Evolutionary conservation across 345 rosid species (phyloP), one percentile per base, ranked within the genome.

Genomic region (Passiflora organensis): DNA sequence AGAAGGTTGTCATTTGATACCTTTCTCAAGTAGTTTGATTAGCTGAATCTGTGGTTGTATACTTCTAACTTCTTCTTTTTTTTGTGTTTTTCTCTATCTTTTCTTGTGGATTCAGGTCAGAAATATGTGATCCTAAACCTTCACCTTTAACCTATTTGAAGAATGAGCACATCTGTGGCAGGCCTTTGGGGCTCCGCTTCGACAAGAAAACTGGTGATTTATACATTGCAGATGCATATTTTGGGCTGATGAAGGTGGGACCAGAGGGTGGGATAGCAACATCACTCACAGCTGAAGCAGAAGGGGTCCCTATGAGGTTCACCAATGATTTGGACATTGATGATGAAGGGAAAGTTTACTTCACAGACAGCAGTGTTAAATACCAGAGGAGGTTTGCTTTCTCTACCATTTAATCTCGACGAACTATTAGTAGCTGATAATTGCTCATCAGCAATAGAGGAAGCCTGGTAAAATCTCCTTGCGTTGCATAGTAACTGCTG

Each of bases 141-240:
- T 86, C 87, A n/a, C 66, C 82, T 51, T 10, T 56, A 55, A 65
- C 65, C 67, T 86, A 91, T 74, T 53, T 84, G 78, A 76, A 72
- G 74, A 76, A 86, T 64, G 99, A 91, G 67, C 96, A 91, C 69
- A 81, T 88, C 41, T 91, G 98, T 55, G 98, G 98, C 37, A 81
- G 96, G 69, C 96, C 96, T 65, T 65, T 91, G 51, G 98, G 98
- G 41, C 90, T 91, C 18, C 86, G 90, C 6, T 91, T 91, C 52
- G 73, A 86, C 54, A 86, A 82, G 76, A 81, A 71, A 65, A 82
- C 78, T 0, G 95, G 96, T 2, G 95, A 86, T 65, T 77, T 91
- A 43, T 91, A 82, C 71, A 88, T 91, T 8, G 99, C 95, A 10
- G 99, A 91, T 60, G 96, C 96, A 1, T 91, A 88, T 67, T 73